Evolutionary conservation across 495 filamentous ascomycete species (phyloP).

Genomic region (Neurospora sp.): DNA sequence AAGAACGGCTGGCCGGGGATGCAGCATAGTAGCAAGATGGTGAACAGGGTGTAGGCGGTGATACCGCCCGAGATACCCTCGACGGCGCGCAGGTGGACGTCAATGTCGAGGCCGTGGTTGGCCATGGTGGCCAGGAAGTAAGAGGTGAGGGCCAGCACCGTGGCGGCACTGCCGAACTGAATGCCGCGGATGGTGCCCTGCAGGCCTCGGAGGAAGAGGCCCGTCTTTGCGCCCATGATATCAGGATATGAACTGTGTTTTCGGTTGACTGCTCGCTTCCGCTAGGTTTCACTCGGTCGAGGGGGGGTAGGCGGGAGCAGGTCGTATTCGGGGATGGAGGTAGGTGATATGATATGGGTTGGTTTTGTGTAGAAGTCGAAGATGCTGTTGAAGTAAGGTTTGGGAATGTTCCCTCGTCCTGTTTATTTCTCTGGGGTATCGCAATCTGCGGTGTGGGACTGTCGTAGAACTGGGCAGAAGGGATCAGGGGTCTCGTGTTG

Average conservation of each 20-base stretch:
- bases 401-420: background rate
- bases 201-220: conserved; percentile 50
- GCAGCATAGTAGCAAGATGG: conserved; percentile 65
- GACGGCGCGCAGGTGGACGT: conserved; percentile 60
- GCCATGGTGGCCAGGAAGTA: conserved; percentile 57
- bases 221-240: conserved; percentile 31
- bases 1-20: conserved; percentile 58
- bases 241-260: background rate
- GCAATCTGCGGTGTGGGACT: background rate
- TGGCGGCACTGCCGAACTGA: conserved; percentile 58
- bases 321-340: background rate
- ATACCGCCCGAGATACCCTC: conserved; percentile 71
- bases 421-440: background rate
- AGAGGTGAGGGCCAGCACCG: conserved; percentile 73
- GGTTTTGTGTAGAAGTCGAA: background rate
- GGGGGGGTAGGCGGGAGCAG: background rate
- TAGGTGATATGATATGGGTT: background rate
- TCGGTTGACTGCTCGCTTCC: background rate
- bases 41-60: conserved; percentile 60
- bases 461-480: background rate
- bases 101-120: conserved; percentile 48
- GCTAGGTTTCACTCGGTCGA: background rate
- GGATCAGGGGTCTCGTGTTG: background rate
- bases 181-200: conserved; percentile 56
- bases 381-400: background rate